Conservation (phyloP, 306 rosid species). For the Medicago ruthenica region DNA sequence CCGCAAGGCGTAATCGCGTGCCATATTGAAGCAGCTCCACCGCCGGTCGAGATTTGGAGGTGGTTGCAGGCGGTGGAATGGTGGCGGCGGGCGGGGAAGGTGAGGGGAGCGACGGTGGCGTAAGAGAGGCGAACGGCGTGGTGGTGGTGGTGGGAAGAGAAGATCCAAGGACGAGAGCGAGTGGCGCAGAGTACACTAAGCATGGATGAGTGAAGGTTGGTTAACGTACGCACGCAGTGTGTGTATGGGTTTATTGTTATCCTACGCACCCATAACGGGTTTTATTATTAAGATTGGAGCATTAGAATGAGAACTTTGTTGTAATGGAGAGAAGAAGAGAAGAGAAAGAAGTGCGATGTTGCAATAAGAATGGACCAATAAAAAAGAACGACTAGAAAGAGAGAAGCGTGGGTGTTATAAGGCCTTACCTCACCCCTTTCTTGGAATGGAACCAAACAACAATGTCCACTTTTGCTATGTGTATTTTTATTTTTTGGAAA, state of each 20-base stretch:
- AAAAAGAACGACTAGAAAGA: too few relatives aligned
- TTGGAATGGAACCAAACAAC: too few relatives aligned
- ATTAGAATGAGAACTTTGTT: too few relatives aligned
- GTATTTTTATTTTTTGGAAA: too few relatives aligned
- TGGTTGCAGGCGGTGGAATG: constrained; percentile 71
- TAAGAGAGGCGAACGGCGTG: constrained; percentile 43
- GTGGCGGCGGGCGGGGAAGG: constrained; percentile 47
- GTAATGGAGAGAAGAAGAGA: too few relatives aligned
- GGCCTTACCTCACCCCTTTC: too few relatives aligned
- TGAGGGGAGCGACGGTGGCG: constrained; percentile 18
- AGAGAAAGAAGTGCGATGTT: too few relatives aligned
- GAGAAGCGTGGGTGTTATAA: too few relatives aligned
- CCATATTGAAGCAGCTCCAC: constrained; percentile 85
- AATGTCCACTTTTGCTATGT: too few relatives aligned
- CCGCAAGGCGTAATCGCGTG: constrained; percentile 73
- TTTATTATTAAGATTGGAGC: background rate
- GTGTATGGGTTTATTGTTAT: background rate
- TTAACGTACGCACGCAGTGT: constrained; percentile 34
- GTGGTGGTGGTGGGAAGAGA: constrained; percentile 41
- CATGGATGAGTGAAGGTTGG: constrained; percentile 37
- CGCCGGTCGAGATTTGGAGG: constrained; percentile 49
- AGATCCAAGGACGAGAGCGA: constrained; percentile 47
- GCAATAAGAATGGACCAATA: too few relatives aligned
- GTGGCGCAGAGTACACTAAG: constrained; percentile 49
- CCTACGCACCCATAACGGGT: constrained; percentile 43